Evolutionary conservation across 352 stramenopile genomes (phyloP).

Genomic region (Phytophthora rubi): DNA sequence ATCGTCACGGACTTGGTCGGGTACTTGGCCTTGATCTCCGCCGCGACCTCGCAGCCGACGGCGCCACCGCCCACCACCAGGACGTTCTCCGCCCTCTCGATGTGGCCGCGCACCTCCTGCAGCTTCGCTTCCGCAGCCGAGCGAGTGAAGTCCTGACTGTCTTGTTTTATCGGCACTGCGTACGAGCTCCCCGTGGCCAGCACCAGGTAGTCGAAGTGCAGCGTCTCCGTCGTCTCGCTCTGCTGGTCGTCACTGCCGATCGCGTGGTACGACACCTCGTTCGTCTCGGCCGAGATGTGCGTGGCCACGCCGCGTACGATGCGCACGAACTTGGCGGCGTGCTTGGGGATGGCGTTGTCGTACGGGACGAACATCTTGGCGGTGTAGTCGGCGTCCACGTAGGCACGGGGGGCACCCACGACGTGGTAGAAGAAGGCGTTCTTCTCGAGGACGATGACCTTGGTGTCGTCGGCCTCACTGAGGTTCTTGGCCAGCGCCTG

Average conservation of each 20-base stretch:
- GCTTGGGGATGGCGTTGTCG: slow-evolving; percentile 59
- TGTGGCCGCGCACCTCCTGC: slow-evolving; percentile 44
- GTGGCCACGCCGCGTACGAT: slow-evolving; percentile 53
- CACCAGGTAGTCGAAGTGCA: slow-evolving; percentile 71
- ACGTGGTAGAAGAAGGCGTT: slow-evolving; percentile 55
- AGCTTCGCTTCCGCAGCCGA: slow-evolving; percentile 44
- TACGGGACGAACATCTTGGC: slow-evolving; percentile 74
- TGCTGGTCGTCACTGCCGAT: slow-evolving; percentile 44
- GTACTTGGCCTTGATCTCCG: slow-evolving; percentile 64
- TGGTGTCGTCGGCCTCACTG: slow-evolving; percentile 38
- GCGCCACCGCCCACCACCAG: slow-evolving; percentile 66
- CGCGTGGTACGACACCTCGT: slow-evolving; percentile 47
- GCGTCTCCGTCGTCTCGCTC: slow-evolving; percentile 25
- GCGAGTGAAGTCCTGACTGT: slow-evolving; percentile 29
- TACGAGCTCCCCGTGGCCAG: slow-evolving; percentile 69
- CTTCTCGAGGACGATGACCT: slow-evolving; percentile 71
- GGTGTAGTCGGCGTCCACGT: slow-evolving; percentile 53
- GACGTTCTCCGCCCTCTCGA: slow-evolving; percentile 51
- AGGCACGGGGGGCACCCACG: slow-evolving; percentile 55
- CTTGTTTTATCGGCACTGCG: slow-evolving; percentile 60
- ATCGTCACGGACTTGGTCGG: slow-evolving; percentile 68
- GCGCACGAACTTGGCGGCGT: slow-evolving; percentile 37
- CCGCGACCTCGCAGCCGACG: slow-evolving; percentile 66
- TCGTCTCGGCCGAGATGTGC: slow-evolving; percentile 30
- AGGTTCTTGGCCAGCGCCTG: slow-evolving; percentile 52